Evolutionary conservation across 176 grass and related monocot genomes (phyloP).

Genomic region (Metroxylon sagu): DNA sequence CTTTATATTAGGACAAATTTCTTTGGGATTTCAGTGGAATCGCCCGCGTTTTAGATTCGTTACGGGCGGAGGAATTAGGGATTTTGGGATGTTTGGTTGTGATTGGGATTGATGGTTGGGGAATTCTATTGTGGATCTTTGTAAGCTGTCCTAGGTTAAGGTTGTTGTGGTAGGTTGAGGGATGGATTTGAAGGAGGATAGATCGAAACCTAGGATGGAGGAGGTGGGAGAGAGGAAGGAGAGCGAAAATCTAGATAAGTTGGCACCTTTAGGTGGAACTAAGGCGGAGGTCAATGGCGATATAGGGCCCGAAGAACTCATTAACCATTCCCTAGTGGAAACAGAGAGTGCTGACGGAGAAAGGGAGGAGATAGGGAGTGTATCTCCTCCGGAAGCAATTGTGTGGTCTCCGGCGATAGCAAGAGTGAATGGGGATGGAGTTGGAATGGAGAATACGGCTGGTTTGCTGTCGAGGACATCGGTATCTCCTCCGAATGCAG

Average conservation of each 20-base stretch:
- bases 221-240: background rate
- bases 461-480: background rate
- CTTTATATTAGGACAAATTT: too few species aligned
- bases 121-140: too few species aligned
- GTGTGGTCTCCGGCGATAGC: background rate
- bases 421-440: slow-evolving; percentile 3
- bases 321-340: background rate
- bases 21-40: too few species aligned
- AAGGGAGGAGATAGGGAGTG: background rate
- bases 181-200: slow-evolving; percentile 5
- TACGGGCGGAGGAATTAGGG: background rate
- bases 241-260: slow-evolving; percentile 8
- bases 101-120: too few species aligned
- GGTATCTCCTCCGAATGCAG: background rate
- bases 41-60: background rate
- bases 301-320: background rate
- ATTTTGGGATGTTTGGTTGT: background rate
- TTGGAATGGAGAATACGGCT: background rate
- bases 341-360: background rate
- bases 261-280: slow-evolving; percentile 1
- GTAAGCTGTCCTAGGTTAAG: too few species aligned
- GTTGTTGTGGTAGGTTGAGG: background rate
- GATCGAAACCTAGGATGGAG: background rate
- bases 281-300: slow-evolving; percentile 7
- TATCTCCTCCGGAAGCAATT: background rate